Evolutionary conservation across 495 filamentous ascomycete genomes (phyloP), one percentile per base, ranked within the genome.

Genomic region (Hypoxylon cercidicola): DNA sequence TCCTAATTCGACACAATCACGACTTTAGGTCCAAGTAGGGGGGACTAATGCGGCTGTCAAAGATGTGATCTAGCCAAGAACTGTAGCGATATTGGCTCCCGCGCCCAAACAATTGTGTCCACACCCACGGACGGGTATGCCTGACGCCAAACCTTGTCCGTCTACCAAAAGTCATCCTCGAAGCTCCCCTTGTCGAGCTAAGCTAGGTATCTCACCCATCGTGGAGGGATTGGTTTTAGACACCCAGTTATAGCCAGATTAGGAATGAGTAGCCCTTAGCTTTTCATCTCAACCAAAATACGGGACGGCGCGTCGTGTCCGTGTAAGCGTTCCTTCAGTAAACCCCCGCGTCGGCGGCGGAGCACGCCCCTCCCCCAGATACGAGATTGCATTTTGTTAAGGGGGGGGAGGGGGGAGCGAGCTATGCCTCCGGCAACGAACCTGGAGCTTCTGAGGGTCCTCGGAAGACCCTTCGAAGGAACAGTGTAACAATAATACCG

Each of bases 41-140:
- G 19, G 40, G 49, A 60, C 65, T 68, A 68, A 64, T 68, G 65
- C 65, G 65, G 65, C 65, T 68, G 65, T 68, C 65, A 68, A 64
- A 68, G 60, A 68, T 68, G 65, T 68, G 65, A 68, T 68, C 65
- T 68, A 64, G 65, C 65, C 65, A 64, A 68, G 60, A 68, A 55
- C 60, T 60, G 55, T 55, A 68, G 65, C 55, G 51, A 68, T 68
- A 68, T 63, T 63, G 60, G 55, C 54, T 64, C 39, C 65, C 55
- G 60, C 44, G 28, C 40, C 25, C 53, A 59, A 60, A 20, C 60
- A 60, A 64, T 60, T 67, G 55, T 32, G 30, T 32, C 3, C 9
- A 2, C 30, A 32, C 30, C 39, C 28, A 18, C 59, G 41, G 44
- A 45, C 39, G 55, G 55, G 52, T 5, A 25, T 25, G 59, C 44